Base-by-base conservation (phyloP, 2,329 filamentous ascomycete species). In the Fusarium staphyleae region DNA sequence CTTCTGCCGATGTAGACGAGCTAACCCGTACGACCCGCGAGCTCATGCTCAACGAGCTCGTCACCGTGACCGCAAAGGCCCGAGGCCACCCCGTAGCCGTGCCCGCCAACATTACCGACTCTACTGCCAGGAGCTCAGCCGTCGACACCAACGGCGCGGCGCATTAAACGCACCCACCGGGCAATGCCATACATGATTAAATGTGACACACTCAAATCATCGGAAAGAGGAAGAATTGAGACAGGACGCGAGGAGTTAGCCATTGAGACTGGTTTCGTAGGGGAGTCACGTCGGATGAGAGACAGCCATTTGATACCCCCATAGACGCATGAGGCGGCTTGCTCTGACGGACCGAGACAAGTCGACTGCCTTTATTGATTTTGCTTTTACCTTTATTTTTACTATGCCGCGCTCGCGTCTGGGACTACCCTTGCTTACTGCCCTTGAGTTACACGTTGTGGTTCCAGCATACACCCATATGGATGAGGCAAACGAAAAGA, bases 1-100 rank as follows among this genome's bases (percentile, higher is more conserved):
- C 84, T 14, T 56, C 88, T 18, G 86, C 86, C 45, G 91, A 96
- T 71, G 90, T 96, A 46, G 89, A 95, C 63, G 82, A 84, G 53
- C 77, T 96, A 36, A 82, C 87, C 43, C 79, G 81, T 48, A 81
- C 81, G 47, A 90, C 88, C 3, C 83, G 87, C 50, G 87, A 91
- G 15, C 74, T 86, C 44, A 96, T 96, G 91, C 81, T 93, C 58
- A 80, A 82, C 61, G 88, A 88, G 68, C 75, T 88, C 34, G 60
- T 84, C 14, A 67, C 69, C 26, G 74, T 88, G 16, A 83, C 84
- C 9, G 78, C 77, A 40, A 78, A 80, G 68, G 79, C 74, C 16
- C 77, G 77, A 37, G 79, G 81, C 13, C 66, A 67, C 11, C 70
- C 72, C 26, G 60, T 75, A 19, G 60, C 70, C 18, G 55, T 72